A percentile compares a stretch with the other conserved stretches of the same genome.
These are phyloP conservation scores for Chrysanthemum makinoi DNA, from an alignment of 129 eudicot species.

Conservation along the genomic window DNA sequence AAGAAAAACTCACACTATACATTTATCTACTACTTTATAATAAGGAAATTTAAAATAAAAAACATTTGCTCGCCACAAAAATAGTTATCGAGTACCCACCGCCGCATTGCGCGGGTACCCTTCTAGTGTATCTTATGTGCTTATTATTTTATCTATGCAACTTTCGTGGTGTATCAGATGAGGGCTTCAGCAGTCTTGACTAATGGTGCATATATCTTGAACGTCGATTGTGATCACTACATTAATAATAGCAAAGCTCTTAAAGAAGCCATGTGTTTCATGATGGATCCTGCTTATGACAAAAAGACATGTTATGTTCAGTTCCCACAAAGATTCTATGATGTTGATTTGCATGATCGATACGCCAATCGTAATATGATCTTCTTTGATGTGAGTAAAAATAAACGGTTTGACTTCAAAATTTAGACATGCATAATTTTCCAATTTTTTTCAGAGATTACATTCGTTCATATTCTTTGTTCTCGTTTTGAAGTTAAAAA, in stretches of 20 bases:
- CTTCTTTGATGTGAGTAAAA: conserved; percentile 62
- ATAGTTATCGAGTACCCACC: no score
- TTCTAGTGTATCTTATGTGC: no score
- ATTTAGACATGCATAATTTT: background rate
- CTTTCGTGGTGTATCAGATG: conserved; percentile 41
- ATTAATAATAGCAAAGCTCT: conserved; percentile 84
- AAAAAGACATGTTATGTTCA: conserved; percentile 78
- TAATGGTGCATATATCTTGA: conserved; percentile 77
- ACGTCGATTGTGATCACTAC: conserved; percentile 93
- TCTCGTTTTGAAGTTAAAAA: no score
- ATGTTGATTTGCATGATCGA: conserved; percentile 81
- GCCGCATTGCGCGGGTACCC: no score
- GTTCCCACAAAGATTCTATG: conserved; percentile 84
- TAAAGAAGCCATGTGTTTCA: conserved; percentile 89
- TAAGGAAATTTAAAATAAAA: no score
- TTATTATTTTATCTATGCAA: background rate
- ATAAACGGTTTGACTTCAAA: background rate
- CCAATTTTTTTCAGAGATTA: background rate
- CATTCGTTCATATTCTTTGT: no score
- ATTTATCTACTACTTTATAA: no score
- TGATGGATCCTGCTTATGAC: conserved; percentile 84
- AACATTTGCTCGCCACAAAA: no score
- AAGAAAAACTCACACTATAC: no score
- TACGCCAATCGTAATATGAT: conserved; percentile 82
- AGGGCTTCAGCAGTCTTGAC: conserved; percentile 87